A percentile compares a stretch with the other conserved stretches of the same genome.
Evolutionary conservation across 192 early-diverging fungal genomes (phyloP).

Genomic region (Backusella circina): DNA sequence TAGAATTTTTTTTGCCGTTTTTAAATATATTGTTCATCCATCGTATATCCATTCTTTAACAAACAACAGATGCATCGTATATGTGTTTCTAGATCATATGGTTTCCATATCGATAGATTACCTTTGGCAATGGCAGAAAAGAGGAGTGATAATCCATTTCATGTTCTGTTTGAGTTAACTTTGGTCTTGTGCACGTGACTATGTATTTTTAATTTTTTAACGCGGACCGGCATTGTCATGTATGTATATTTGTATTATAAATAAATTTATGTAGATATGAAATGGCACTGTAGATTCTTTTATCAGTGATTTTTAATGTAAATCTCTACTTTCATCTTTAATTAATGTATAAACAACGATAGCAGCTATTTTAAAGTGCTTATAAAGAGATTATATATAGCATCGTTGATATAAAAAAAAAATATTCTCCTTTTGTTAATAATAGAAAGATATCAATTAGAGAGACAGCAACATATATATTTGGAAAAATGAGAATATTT

Average conservation of each 20-base stretch:
- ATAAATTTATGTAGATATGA: no score
- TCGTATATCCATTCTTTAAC: neutral
- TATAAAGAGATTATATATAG: no score
- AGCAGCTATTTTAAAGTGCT: no score
- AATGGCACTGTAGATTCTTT: no score
- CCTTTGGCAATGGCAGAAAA: conserved; percentile 12
- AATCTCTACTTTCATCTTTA: no score
- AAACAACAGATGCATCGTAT: neutral
- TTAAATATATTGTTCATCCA: neutral
- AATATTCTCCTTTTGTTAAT: no score
- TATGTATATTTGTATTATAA: no score
- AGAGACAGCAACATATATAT: neutral
- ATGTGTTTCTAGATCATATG: neutral
- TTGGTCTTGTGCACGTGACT: neutral
- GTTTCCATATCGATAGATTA: neutral
- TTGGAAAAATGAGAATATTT: neutral
- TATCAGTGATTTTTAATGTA: no score
- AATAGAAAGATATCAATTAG: no score
- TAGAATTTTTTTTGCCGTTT: no score
- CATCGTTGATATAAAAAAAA: no score
- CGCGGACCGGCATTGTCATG: neutral
- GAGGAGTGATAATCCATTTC: neutral
- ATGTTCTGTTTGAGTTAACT: neutral
- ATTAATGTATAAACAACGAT: no score
- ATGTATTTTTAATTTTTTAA: neutral